Evolutionary conservation across 2,329 filamentous ascomycete species (phyloP).

Genomic region (Cordyceps tenuipes): DNA sequence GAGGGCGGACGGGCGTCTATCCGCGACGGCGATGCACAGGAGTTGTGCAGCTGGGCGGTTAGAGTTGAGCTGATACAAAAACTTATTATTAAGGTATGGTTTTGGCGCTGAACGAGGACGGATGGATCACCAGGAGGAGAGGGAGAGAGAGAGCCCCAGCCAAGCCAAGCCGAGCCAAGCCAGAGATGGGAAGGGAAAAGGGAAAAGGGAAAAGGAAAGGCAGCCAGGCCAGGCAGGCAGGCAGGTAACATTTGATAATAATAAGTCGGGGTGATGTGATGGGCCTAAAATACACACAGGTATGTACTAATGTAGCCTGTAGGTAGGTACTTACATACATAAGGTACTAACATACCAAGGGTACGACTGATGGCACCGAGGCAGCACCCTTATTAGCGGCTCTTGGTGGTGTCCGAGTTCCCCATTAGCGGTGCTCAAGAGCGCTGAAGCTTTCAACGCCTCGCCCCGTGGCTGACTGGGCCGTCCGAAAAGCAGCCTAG

Average conservation of each 20-base stretch:
- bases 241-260: no score
- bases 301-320: no score
- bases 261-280: not conserved
- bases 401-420: not conserved
- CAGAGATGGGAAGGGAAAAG: no score
- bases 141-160: conserved; percentile 12
- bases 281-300: not conserved
- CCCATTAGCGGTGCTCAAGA: not conserved
- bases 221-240: not conserved
- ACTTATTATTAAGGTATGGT: not conserved
- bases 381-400: no score
- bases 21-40: conserved; percentile 5
- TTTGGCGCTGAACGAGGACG: not conserved
- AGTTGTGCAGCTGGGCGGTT: conserved; percentile 10
- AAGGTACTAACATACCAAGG: no score
- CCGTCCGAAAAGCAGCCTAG: no score
- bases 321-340: not conserved
- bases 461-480: not conserved
- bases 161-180: not conserved
- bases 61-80: conserved; percentile 10
- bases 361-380: no score
- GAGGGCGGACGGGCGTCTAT: not conserved
- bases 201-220: no score
- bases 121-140: conserved; percentile 12
- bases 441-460: not conserved